Conservation (phyloP, 495 filamentous ascomycete genomes). For the Ascodesmis nigricans region DNA sequence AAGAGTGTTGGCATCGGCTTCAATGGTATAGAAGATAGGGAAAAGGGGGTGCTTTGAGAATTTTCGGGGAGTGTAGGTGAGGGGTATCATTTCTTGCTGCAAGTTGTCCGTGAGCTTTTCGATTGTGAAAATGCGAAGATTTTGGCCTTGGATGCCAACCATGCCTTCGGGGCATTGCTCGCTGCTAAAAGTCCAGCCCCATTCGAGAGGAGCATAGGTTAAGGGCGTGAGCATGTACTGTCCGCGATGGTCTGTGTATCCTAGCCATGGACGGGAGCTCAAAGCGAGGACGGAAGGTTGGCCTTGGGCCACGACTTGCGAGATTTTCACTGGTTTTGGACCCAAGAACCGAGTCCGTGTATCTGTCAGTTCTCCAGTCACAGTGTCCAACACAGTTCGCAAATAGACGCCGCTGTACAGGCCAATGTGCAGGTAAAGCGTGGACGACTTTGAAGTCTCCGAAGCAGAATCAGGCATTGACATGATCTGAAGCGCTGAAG, state of each 20-base stretch:
- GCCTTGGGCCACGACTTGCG: constrained; percentile 62
- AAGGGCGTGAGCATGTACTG: constrained; percentile 76
- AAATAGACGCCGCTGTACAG: constrained; percentile 89
- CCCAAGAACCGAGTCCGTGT: constrained; percentile 87
- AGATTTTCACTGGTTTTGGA: constrained; percentile 66
- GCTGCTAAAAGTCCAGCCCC: constrained; percentile 88
- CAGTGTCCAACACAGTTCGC: constrained; percentile 76
- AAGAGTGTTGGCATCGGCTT: constrained; percentile 77
- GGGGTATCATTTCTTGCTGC: constrained; percentile 64
- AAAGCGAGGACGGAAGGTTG: constrained; percentile 75
- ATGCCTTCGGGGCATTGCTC: constrained; percentile 84
- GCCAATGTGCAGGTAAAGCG: constrained; percentile 83
- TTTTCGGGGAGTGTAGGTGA: constrained; percentile 75
- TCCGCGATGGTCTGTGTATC: constrained; percentile 33
- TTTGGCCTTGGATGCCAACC: constrained; percentile 83
- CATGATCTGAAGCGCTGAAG: constrained; percentile 80
- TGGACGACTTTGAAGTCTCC: constrained; percentile 44
- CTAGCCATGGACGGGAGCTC: constrained; percentile 78
- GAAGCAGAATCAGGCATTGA: constrained; percentile 60
- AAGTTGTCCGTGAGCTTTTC: constrained; percentile 71
- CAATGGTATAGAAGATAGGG: constrained; percentile 77
- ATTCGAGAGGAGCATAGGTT: constrained; percentile 69
- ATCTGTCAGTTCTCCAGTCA: constrained; percentile 83
- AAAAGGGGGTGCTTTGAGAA: constrained; percentile 75
- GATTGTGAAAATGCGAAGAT: constrained; percentile 72